phyloP scores from a whole-genome alignment of 2,329 filamentous ascomycete species.

The Neurospora crassa region DNA sequence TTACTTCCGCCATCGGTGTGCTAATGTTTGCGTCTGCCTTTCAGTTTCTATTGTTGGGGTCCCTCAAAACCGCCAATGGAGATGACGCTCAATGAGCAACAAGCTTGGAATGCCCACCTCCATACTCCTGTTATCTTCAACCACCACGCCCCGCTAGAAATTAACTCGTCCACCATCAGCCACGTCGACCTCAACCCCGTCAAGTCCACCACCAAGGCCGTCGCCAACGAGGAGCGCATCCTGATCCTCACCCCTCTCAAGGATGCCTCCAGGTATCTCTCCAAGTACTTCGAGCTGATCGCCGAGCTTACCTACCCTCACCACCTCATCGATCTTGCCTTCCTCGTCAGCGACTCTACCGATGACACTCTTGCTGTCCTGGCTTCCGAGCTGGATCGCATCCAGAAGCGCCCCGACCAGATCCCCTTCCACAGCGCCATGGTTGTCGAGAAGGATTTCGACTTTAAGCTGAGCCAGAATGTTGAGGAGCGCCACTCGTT shows the following conservation, averaged over 20 bases:
- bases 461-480: slow-evolving; percentile 61
- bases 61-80: slow-evolving; percentile 92
- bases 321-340: slow-evolving; percentile 86
- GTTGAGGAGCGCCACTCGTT: slow-evolving; percentile 81
- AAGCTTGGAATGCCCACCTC: slow-evolving; percentile 78
- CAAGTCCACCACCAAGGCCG: slow-evolving; percentile 68
- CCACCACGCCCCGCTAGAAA: slow-evolving; percentile 76
- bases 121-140: slow-evolving; percentile 95
- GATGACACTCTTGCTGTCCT: slow-evolving; percentile 90
- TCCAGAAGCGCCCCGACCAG: slow-evolving; percentile 72
- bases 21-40: slow-evolving; percentile 6
- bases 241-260: slow-evolving; percentile 89
- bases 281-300: slow-evolving; percentile 89
- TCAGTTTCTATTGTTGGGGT: slow-evolving; percentile 94
- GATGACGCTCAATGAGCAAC: slow-evolving; percentile 86
- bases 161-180: slow-evolving; percentile 73
- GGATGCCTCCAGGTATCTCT: slow-evolving; percentile 73
- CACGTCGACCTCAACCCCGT: slow-evolving; percentile 79
- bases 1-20: slow-evolving; percentile 4
- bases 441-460: slow-evolving; percentile 89
- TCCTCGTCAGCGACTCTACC: slow-evolving; percentile 82
- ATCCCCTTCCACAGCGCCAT: slow-evolving; percentile 77
- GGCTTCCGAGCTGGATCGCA: slow-evolving; percentile 72
- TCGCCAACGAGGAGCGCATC: slow-evolving; percentile 73
- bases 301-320: slow-evolving; percentile 88